Base-by-base conservation (phyloP, 1,284 basidiomycete species). In the Grifola frondosa region DNA sequence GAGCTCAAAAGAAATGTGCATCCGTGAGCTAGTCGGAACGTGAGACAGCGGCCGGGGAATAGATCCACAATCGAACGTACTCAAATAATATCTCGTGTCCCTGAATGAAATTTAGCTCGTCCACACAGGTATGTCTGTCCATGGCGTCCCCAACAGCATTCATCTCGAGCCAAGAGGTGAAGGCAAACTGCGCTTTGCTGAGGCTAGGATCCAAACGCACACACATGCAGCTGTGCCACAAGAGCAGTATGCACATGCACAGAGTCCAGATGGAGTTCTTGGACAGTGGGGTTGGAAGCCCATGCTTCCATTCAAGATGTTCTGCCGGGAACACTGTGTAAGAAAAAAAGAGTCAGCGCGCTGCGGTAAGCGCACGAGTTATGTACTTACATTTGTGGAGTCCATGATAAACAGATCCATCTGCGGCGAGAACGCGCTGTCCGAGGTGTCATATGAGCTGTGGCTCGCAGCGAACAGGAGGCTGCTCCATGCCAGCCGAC, bases 241-340 rank as follows among this genome's bases (percentile, higher is more conserved):
- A 64, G n/a, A 88, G 62, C 62, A 81, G 78, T 2, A 73, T 70
- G 28, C 83, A 76, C 52, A 81, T 77, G 56, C 82, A 78, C 33
- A 88, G 63, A 9, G 81, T 81, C 84, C 82, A 88, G 16, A 86
- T 68, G 2, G 78, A 80, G 39, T 84, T 76, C 54, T 81, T 83
- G 5, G 72, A 67, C 3, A 13, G n/a, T 9, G 35, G 17, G 9
- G 48, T 30, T 13, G 29, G n/a, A n/a, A n/a, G n/a, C n/a, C n/a
- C n/a, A n/a, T n/a, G n/a, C n/a, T n/a, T n/a, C n/a, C n/a, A n/a
- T n/a, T n/a, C n/a, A 15, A 78, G 58, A 82, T 84, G 84, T 81
- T 23, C 81, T 80, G 9, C 46, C 78, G 80, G 61, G 84, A 86
- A 88, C 9, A 87, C 59, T 86, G 52, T 6, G 21, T 9, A 26